phyloP scores from a whole-genome alignment of 2,329 filamentous ascomycete genomes.

The Zymoseptoria ardabiliae region DNA sequence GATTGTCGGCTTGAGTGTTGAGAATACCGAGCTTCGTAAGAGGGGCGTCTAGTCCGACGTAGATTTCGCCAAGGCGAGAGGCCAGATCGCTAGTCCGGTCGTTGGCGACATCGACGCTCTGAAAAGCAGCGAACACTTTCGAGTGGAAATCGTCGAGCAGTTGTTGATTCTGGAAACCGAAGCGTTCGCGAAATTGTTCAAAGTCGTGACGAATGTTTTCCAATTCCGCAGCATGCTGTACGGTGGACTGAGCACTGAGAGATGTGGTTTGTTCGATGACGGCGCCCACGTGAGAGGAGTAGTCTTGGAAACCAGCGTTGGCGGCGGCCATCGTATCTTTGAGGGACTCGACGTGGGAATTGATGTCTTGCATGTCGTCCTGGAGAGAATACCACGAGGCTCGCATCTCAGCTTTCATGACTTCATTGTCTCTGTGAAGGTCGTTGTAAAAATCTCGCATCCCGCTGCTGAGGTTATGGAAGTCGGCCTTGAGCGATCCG shows the following conservation, averaged over 20 bases:
- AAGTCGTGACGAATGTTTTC: background rate
- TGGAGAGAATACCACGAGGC: conserved; percentile 1
- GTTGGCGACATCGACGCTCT: conserved; percentile 2
- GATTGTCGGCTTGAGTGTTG: background rate
- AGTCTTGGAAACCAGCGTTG: background rate
- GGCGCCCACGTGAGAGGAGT: conserved; percentile 1
- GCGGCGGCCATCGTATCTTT: background rate
- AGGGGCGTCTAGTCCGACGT: background rate
- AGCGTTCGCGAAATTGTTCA: conserved; percentile 1
- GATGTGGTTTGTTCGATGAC: conserved; percentile 1
- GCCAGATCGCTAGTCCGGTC: background rate
- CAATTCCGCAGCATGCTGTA: background rate
- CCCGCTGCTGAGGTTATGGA: conserved; percentile 7
- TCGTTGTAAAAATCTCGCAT: conserved; percentile 14
- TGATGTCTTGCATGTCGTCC: conserved; percentile 2
- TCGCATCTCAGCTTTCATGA: conserved; percentile 4
- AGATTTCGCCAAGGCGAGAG: background rate
- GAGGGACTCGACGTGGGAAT: background rate
- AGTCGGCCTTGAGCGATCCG: conserved; percentile 4
- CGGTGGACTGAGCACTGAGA: background rate
- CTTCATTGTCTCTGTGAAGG: conserved; percentile 10
- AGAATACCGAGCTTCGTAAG: conserved; percentile 1
- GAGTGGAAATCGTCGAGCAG: conserved; percentile 1
- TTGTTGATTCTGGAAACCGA: conserved; percentile 1
- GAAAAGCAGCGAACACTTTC: background rate